Evolutionary conservation across 176 grass and related monocot genomes (phyloP).

Genomic region (Alloteropsis semialata): DNA sequence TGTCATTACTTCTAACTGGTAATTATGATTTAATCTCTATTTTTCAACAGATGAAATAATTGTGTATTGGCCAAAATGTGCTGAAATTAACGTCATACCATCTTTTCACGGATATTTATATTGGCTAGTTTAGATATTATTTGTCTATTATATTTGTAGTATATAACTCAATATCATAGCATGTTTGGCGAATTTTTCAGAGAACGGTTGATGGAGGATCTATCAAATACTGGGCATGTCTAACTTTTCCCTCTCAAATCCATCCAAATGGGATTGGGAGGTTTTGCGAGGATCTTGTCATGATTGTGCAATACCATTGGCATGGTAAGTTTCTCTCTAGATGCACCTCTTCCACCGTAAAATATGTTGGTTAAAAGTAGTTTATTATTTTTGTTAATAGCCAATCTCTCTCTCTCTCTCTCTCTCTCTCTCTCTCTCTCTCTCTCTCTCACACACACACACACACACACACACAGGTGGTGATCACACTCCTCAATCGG

Average conservation of each 20-base stretch:
- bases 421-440: no score
- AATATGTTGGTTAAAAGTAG: not conserved
- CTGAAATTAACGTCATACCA: not conserved
- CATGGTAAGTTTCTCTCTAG: slow-evolving; percentile 43
- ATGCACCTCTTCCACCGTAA: not conserved
- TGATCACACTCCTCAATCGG: slow-evolving; percentile 41
- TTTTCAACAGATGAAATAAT: not conserved
- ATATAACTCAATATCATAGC: not conserved
- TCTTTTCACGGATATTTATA: not conserved
- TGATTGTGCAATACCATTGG: slow-evolving; percentile 53
- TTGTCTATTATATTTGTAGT: not conserved
- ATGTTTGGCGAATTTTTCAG: not conserved
- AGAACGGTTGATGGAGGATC: slow-evolving; percentile 51
- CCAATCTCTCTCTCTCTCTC: no score
- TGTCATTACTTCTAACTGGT: not conserved
- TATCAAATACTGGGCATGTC: slow-evolving; percentile 52
- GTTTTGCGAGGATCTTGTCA: slow-evolving; percentile 38
- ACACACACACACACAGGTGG: no score
- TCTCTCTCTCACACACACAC: no score
- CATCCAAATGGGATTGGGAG: slow-evolving; percentile 9
- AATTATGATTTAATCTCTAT: not conserved
- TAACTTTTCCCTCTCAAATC: slow-evolving; percentile 46
- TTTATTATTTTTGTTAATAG: not conserved
- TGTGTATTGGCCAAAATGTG: not conserved
- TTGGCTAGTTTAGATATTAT: not conserved